Percentiles rank a stretch among this genome's conserved stretches.
phyloP scores from a whole-genome alignment of 768 basidiomycete genomes.

The Phaffia tasmanica region DNA sequence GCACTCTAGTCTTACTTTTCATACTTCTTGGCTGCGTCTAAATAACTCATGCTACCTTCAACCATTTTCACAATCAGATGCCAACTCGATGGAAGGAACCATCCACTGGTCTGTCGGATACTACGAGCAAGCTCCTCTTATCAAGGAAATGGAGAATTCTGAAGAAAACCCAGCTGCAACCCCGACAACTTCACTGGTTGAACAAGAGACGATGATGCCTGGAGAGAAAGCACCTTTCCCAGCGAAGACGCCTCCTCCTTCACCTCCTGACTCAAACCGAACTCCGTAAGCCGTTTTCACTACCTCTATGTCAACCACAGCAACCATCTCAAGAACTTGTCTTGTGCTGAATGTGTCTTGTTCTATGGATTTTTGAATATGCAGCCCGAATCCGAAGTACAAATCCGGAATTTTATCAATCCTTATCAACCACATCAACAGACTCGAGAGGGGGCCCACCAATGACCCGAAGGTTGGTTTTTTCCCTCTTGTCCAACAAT shows the following conservation, averaged over 20 bases:
- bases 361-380: background rate
- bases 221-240: slow-evolving; percentile 40
- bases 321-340: background rate
- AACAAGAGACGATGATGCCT: slow-evolving; percentile 41
- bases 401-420: slow-evolving; percentile 49
- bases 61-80: too few species aligned
- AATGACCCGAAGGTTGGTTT: slow-evolving; percentile 35
- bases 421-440: slow-evolving; percentile 44
- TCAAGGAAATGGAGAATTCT: slow-evolving; percentile 43
- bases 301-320: too few species aligned
- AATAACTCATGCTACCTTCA: too few species aligned
- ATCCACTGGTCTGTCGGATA: slow-evolving; percentile 44
- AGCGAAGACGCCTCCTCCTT: slow-evolving; percentile 40
- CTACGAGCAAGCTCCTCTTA: slow-evolving; percentile 48
- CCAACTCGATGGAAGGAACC: background rate
- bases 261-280: slow-evolving; percentile 31
- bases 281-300: slow-evolving; percentile 8
- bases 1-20: too few species aligned
- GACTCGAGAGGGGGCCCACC: slow-evolving; percentile 51
- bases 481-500: too few species aligned
- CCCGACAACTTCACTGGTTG: slow-evolving; percentile 39
- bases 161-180: slow-evolving; percentile 32
- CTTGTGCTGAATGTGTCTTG: background rate
- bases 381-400: slow-evolving; percentile 20
- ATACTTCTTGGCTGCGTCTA: too few species aligned